A percentile compares a stretch with the other conserved stretches of the same genome.
phyloP scores from a whole-genome alignment of 371 early-diverging fungal species.

The Lichtheimia hyalospora region DNA sequence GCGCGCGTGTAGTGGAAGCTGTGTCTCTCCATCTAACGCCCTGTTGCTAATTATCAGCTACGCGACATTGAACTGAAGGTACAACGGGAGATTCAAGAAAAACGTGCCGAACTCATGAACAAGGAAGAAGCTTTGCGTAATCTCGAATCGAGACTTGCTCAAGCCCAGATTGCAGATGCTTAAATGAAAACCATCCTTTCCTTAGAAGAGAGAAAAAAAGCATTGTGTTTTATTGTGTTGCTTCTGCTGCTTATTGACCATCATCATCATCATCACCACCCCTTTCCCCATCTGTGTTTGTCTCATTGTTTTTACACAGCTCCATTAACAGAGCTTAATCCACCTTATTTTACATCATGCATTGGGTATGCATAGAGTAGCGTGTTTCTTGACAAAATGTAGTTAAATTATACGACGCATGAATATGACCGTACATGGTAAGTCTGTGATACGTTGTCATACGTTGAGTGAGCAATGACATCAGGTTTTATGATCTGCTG shows the following conservation, averaged over 20 bases:
- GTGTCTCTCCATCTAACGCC: neutral
- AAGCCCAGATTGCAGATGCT: conserved; percentile 46
- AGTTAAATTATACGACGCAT: too few species aligned
- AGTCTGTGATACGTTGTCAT: too few species aligned
- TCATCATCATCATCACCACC: neutral
- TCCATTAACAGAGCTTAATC: neutral
- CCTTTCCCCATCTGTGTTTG: neutral
- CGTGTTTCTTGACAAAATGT: too few species aligned
- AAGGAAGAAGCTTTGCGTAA: conserved; percentile 60
- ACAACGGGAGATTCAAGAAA: conserved; percentile 60
- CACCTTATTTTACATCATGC: too few species aligned
- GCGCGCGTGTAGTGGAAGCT: too few species aligned
- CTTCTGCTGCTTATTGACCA: neutral
- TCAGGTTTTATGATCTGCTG: too few species aligned
- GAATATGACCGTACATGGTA: too few species aligned
- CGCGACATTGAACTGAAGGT: conserved; percentile 62
- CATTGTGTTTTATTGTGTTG: neutral
- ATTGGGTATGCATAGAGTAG: too few species aligned
- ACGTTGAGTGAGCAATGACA: too few species aligned
- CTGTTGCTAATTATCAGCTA: conserved; percentile 24
- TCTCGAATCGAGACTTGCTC: conserved; percentile 54
- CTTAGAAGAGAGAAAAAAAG: conserved; percentile 7
- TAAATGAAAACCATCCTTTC: conserved; percentile 1
- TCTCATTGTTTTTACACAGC: neutral
- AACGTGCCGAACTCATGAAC: conserved; percentile 56